phyloP scores from a whole-genome alignment of 306 rosid species.

The Cucumis cinereus region DNA sequence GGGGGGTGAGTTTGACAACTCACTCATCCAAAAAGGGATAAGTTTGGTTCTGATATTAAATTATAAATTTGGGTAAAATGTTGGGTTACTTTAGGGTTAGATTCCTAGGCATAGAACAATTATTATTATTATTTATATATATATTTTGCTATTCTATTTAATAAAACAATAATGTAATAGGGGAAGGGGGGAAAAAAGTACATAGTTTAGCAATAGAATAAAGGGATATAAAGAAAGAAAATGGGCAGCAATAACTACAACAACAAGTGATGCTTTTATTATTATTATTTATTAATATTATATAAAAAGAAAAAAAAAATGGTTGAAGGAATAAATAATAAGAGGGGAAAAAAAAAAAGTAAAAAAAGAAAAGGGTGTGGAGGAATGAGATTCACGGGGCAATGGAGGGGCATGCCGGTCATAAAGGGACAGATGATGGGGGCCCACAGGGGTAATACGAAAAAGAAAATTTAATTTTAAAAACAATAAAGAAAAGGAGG shows the following conservation, averaged over 20 bases:
- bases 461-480: not conserved
- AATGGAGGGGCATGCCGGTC: conserved; percentile 54
- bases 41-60: not conserved
- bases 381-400: conserved; percentile 81
- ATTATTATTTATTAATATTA: not conserved
- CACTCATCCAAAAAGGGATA: not conserved
- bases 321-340: not conserved
- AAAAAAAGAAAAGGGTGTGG: not conserved
- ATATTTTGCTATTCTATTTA: not conserved
- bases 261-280: not conserved
- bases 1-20: not conserved
- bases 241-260: conserved; percentile 1
- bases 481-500: not conserved
- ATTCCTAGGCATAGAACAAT: conserved; percentile 3
- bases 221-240: not conserved
- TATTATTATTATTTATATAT: not conserved
- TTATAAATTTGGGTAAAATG: not conserved
- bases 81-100: not conserved
- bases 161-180: not conserved
- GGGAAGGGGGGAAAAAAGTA: not conserved
- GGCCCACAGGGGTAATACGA: conserved; percentile 18
- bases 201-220: not conserved
- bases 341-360: not conserved
- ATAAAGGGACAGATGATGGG: conserved; percentile 59
- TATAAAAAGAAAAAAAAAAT: not conserved